phyloP scores from a whole-genome alignment of 495 filamentous ascomycete genomes.

The Arthonia radiata region DNA sequence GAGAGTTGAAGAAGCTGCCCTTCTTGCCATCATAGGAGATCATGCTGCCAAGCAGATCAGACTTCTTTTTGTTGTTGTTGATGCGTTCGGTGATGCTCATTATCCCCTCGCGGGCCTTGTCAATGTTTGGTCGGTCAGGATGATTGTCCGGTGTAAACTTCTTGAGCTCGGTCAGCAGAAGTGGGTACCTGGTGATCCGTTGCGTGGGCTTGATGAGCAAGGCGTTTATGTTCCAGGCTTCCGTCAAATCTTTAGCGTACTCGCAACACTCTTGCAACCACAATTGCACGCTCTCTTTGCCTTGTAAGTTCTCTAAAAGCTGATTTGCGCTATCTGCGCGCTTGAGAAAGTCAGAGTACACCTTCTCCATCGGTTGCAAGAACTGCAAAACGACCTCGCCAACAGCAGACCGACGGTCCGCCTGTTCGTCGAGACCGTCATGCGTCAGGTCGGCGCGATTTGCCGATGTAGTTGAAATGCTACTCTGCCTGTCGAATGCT shows the following conservation, averaged over 20 bases:
- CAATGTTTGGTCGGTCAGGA: constrained; percentile 47
- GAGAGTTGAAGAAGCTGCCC: no score
- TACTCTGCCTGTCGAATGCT: no score
- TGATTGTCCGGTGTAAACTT: constrained; percentile 59
- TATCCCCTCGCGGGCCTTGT: constrained; percentile 34
- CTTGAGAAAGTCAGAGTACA: constrained; percentile 65
- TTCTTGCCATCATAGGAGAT: no score
- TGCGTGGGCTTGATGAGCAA: constrained; percentile 90
- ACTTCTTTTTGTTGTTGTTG: constrained; percentile 77
- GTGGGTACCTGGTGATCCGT: constrained; percentile 72
- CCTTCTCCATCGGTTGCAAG: constrained; percentile 53
- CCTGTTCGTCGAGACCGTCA: constrained; percentile 27
- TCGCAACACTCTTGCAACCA: constrained; percentile 84
- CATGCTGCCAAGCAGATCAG: constrained; percentile 73
- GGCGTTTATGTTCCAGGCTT: constrained; percentile 81
- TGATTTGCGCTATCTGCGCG: constrained; percentile 69
- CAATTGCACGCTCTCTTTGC: constrained; percentile 48
- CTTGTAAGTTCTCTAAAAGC: constrained; percentile 46
- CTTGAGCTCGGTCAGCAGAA: constrained; percentile 53
- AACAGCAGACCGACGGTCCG: constrained; percentile 49
- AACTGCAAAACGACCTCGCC: constrained; percentile 56
- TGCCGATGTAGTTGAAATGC: constrained; percentile 19
- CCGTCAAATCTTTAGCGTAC: constrained; percentile 67
- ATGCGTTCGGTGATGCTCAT: constrained; percentile 56
- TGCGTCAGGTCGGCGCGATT: constrained; percentile 5